Base-by-base conservation (phyloP, 2,329 filamentous ascomycete genomes). In the Diaporthe batatas region DNA sequence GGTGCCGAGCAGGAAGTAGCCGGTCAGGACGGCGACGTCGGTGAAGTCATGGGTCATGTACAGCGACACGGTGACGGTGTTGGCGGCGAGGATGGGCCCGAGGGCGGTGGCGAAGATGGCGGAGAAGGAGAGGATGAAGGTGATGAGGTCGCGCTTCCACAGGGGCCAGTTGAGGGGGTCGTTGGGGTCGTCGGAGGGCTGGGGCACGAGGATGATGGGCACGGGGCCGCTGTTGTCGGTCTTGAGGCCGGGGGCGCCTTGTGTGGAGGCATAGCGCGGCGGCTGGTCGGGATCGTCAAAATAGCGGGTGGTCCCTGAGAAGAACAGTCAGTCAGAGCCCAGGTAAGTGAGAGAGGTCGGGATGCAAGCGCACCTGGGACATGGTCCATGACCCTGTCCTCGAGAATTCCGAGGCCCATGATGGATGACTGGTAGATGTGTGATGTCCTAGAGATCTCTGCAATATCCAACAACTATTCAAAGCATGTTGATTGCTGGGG, bases 111-210 rank as follows among this genome's bases (percentile, higher is more conserved):
- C 95, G 76, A 98, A 92, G 79, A 98, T 92, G 75, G 93, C 92
- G 32, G 93, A 89, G 73, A 96, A 83, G 75, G 93, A 98, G 34
- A 98, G 90, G 75, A 94, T 88, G 72, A 91, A 86, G 74, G 95
- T 92, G 79, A 96, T 95, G 69, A 93, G 77, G 80, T 98, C 95
- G 80, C 95, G 93, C 77, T 90, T 90, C 93, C 93, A 96, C 74
- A 97, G 82, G 29, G 95, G 93, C 95, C 95, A 98, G 80, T 87
- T 88, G 75, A 98, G 86, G 39, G 94, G 95, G 82, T 98, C 95
- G 80, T 97, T 96, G 5, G 94, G 94, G 80, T 97, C 94, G 81
- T 97, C 93, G 75, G 92, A 95, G 2, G 96, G 96, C 79, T 98
- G 96, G 6, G 96, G 96, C 6, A 97, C 92, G 42, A 98, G 89